Evolutionary conservation across 306 rosid genomes (phyloP), one percentile per base, ranked within the genome.

Genomic region (Delonix regia): DNA sequence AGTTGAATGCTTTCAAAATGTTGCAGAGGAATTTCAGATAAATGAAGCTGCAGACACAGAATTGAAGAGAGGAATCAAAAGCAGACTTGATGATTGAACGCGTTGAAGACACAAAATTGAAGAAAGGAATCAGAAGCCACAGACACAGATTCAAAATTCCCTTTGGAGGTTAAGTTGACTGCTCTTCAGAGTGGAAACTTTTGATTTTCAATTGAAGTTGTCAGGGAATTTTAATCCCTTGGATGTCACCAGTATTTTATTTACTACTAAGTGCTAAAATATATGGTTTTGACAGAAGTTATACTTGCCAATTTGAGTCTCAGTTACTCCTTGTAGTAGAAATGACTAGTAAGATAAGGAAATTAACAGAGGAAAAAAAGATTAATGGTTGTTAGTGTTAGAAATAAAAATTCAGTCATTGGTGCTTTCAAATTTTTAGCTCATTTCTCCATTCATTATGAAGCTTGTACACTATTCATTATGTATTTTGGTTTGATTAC

Each of bases 141-240:
- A n/a, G n/a, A n/a, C n/a, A n/a, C n/a, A n/a, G n/a, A n/a, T n/a
- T 57, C 38, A 24, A 13, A 57, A 57, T 36, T 18, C 47, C 69
- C 47, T 18, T 34, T 63, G 69, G 69, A n/a, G 69, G 69, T n/a
- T 63, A 18, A 34, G 47, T n/a, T 34, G 45, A 36, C 47, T 63
- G 39, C 16, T 18, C 47, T 36, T 78, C 71, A 53, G 83, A 42
- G 83, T 45, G 73, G 78, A 75, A 64, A 69, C 63, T 78, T 45
- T 78, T 62, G 55, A 63, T 70, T 68, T 70, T 81, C 79, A 81
- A 57, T 66, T 33, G 83, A 59, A 76, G 81, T 71, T 45, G 74
- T 47, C 76, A 78, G 55, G 45, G 70, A 71, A 48, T 55, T 68
- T 18, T 25, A 22, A 11, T 9, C 64, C 64, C 36, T 13, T 57